Base-by-base conservation (phyloP, 495 filamentous ascomycete genomes). In the Penicillium fimorum region DNA sequence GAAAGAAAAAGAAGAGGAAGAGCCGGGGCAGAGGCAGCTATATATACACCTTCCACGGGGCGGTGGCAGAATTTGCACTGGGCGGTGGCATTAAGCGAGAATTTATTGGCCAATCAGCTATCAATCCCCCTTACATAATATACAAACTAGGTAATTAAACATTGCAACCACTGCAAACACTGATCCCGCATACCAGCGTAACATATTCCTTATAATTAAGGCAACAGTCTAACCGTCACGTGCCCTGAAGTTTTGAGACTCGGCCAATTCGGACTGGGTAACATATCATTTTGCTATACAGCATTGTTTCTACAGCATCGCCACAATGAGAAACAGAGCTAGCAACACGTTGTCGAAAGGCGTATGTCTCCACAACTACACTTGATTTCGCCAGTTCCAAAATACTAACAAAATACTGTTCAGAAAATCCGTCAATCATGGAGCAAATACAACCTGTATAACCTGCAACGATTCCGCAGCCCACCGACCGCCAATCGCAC, bases 381-480 rank as follows among this genome's bases (percentile, higher is more conserved):
- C 44, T 48, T 29, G 40, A 18, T 17, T 17, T 7, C 13, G 30
- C 29, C 35, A 42, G 44, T 27, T 22, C 42, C 49, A 43, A 11
- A 29, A 53, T 4, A 57, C 63, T 63, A 63, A 65, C 43, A 38
- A 17, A 4, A 47, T 17, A 54, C 48, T 11, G 10, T 38, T 22
- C 48, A 97, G 94, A 94, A 90, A 88, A 66, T 97, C 71, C 88
- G 94, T 58, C 90, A 93, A 81, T 92, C 90, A 81, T 97, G 92
- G 95, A 95, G 90, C 76, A 96, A 96, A 75, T 92, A 91, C 80
- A 96, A 95, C 66, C 80, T 98, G 59, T 98, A 88, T 82, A 97
- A 96, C 77, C 74, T 98, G 57, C 65, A 73, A 27, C 79, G 79
- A 54, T 70, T 82, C 46, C 67, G 73, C 51, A 62, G 62, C 41